Conservation (phyloP, 257 asterid species). For the Solanum pinnatisectum region DNA sequence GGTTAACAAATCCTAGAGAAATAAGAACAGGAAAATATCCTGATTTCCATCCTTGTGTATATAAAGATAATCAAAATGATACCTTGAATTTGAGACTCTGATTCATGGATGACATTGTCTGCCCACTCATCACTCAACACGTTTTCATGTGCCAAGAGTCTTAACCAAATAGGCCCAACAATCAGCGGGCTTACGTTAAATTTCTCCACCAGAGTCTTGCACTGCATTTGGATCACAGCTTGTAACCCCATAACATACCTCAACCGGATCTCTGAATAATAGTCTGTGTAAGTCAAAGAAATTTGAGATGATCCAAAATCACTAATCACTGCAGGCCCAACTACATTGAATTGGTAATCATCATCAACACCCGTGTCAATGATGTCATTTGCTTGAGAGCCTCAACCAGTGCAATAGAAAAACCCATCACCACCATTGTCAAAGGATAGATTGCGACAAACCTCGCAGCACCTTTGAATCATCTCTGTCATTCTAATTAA, state of each 20-base stretch:
- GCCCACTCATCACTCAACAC: constrained; percentile 68
- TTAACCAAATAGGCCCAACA: constrained; percentile 59
- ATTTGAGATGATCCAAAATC: constrained; percentile 39
- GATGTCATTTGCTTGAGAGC: constrained; percentile 46
- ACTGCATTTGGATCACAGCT: constrained; percentile 67
- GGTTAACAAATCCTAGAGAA: not conserved
- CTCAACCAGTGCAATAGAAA: constrained; percentile 40
- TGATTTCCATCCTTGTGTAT: not conserved
- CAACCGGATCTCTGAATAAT: constrained; percentile 38
- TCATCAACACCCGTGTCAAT: constrained; percentile 41
- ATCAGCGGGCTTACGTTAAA: constrained; percentile 57
- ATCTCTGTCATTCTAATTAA: not conserved
- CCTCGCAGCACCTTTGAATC: constrained; percentile 20
- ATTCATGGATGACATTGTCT: constrained; percentile 37
- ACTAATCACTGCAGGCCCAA: constrained; percentile 39
- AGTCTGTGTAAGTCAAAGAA: constrained; percentile 30
- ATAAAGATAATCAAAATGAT: not conserved
- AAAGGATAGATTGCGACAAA: constrained; percentile 30
- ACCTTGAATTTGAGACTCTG: constrained; percentile 59
- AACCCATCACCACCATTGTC: constrained; percentile 42
- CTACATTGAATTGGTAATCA: constrained; percentile 20
- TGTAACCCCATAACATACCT: constrained; percentile 64
- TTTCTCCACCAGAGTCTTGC: constrained; percentile 64
- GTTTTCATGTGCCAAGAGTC: constrained; percentile 46
- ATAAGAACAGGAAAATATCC: not conserved